Evolutionary conservation across 1,284 basidiomycete genomes (phyloP).

Genomic region (Jaminaea rosea): DNA sequence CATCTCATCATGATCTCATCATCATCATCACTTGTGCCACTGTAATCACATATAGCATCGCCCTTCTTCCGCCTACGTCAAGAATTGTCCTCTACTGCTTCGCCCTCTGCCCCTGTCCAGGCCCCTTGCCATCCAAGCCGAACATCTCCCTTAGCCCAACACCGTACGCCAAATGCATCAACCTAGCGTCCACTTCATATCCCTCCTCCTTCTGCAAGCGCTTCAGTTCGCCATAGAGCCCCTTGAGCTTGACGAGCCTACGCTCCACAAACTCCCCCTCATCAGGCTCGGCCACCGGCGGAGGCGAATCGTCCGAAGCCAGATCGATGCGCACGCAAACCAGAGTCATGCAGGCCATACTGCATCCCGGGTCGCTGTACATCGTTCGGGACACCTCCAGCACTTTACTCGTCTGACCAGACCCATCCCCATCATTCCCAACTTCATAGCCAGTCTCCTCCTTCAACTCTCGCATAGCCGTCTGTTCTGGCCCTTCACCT

Average conservation of each 20-base stretch:
- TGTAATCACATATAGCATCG: too few relatives aligned
- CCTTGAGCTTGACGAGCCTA: slow-evolving; percentile 34
- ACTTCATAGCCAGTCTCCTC: slow-evolving; percentile 47
- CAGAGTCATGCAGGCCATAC: slow-evolving; percentile 40
- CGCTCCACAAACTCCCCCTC: slow-evolving; percentile 45
- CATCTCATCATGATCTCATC: too few relatives aligned
- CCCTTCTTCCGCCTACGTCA: too few relatives aligned
- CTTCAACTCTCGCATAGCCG: slow-evolving; percentile 34
- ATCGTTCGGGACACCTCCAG: slow-evolving; percentile 26
- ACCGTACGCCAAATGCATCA: slow-evolving; percentile 40
- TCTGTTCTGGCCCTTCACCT: slow-evolving; percentile 32
- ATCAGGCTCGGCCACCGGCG: slow-evolving; percentile 42
- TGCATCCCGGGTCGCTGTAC: slow-evolving; percentile 39
- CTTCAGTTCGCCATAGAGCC: slow-evolving; percentile 22
- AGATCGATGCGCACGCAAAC: slow-evolving; percentile 35
- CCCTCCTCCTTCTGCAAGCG: slow-evolving; percentile 26
- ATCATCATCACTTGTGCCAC: too few relatives aligned
- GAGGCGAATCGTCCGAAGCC: slow-evolving; percentile 24
- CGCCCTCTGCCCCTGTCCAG: not conserved
- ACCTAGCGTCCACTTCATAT: slow-evolving; percentile 38
- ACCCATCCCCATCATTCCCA: slow-evolving; percentile 25
- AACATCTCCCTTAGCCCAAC: slow-evolving; percentile 17
- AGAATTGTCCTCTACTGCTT: too few relatives aligned
- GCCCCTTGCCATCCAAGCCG: not conserved
- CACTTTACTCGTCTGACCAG: slow-evolving; percentile 19